phyloP scores from a whole-genome alignment of 306 rosid genomes.

The Abrus pulchellus region DNA sequence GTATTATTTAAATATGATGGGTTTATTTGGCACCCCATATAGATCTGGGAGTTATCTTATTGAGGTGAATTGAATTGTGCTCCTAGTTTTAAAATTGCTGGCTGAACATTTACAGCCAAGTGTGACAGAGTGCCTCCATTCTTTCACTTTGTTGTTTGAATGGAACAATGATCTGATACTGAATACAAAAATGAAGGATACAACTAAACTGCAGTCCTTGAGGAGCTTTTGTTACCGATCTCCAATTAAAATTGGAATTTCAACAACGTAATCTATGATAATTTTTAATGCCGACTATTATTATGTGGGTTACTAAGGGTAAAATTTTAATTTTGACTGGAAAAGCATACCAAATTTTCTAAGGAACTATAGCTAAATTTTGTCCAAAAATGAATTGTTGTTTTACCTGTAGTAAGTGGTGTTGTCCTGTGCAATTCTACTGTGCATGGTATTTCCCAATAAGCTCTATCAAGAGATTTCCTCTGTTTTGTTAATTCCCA shows the following conservation, averaged over 20 bases:
- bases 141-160: slow-evolving; percentile 34
- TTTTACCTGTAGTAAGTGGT: slow-evolving; percentile 15
- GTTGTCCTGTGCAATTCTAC: background rate
- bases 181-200: background rate
- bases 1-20: slow-evolving; percentile 54
- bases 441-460: slow-evolving; percentile 11
- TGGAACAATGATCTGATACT: slow-evolving; percentile 41
- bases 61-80: slow-evolving; percentile 48
- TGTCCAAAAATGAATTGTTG: slow-evolving; percentile 36
- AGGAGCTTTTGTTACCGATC: too few species aligned
- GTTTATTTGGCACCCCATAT: slow-evolving; percentile 41
- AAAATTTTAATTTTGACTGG: too few species aligned
- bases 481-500: slow-evolving; percentile 4
- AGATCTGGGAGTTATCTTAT: slow-evolving; percentile 47
- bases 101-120: slow-evolving; percentile 51
- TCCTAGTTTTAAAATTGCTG: slow-evolving; percentile 46
- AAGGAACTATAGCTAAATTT: too few species aligned
- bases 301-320: too few species aligned
- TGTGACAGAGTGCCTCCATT: slow-evolving; percentile 35
- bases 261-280: too few species aligned
- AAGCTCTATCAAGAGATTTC: slow-evolving; percentile 17
- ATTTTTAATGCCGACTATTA: too few species aligned
- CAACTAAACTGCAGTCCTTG: too few species aligned
- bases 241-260: too few species aligned
- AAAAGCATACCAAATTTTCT: too few species aligned